Base-by-base conservation (phyloP, 2,329 filamentous ascomycete genomes). In the Aquanectria penicillioides region DNA sequence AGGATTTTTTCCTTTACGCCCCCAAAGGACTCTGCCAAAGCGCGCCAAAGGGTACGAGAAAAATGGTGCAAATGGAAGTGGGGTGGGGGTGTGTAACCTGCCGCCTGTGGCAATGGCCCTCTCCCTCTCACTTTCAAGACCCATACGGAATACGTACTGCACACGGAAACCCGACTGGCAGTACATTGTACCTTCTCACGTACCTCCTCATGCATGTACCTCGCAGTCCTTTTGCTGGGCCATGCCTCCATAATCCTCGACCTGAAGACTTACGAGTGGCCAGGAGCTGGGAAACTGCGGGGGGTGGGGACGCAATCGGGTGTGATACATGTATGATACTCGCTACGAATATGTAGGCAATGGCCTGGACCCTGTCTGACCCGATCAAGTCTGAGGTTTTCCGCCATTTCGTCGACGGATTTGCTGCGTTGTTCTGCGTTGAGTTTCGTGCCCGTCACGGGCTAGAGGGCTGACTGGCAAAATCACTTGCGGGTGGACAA, bases 291-390 rank as follows among this genome's bases (percentile, higher is more conserved):
- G 44, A 38, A 37, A 37, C 36, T 44, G 37, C 36, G 37, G 46
- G 53, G 37, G 41, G 33, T 48, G 41, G 26, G 25, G 49, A 36
- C 36, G 38, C 17, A 37, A 18, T 41, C 22, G 37, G 36, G 29
- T 26, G 38, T 26, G 29, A 26, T 43, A 31, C 37, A 22, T 46
- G 37, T 9, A n/a, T 7, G 12, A 48, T 50, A 33, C 33, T 40
- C 33, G 25, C 25, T 23, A 28, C 54, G 46, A 46, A 57, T 40
- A 57, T 57, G 54, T 28, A 47, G 33, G 47, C 28, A 18, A 57
- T 46, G 15, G 26, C 28, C n/a, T 13, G 9, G 41, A 47, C 47
- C 55, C 54, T 52, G 48, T 36, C 33, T 44, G 22, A 37, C 41
- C 41, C 47, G 48, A 48, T 3, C 31, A 41, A 46, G 22, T 17